These are phyloP conservation scores for Prasinococcaceae sp. DNA, from an alignment of 139 green algal genomes.

Conservation along the genomic window DNA sequence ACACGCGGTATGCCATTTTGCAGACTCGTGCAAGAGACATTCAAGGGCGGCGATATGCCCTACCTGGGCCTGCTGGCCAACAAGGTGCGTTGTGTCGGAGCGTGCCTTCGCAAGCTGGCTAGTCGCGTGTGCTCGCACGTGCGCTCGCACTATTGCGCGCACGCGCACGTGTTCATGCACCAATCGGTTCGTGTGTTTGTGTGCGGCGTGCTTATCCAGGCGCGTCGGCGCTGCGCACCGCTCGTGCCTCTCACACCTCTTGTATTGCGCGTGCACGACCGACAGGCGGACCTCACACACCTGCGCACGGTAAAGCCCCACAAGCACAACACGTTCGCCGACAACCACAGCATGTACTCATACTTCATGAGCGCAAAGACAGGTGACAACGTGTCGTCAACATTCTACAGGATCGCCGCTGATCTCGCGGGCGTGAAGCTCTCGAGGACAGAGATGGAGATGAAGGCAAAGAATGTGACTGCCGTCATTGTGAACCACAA, in stretches of 20 bases:
- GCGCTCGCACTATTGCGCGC: too few species aligned
- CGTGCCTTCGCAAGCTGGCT: too few species aligned
- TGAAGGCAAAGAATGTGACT: slow-evolving; percentile 1
- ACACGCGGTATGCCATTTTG: too few species aligned
- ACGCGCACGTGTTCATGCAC: too few species aligned
- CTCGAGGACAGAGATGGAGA: slow-evolving; percentile 6
- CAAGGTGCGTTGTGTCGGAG: too few species aligned
- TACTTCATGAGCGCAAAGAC: slow-evolving; percentile 13
- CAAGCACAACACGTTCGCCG: slow-evolving; percentile 16
- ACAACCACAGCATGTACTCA: slow-evolving; percentile 8
- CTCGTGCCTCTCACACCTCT: too few species aligned
- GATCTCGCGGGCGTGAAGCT: slow-evolving; percentile 12
- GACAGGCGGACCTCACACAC: slow-evolving; percentile 14
- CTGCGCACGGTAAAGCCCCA: slow-evolving; percentile 15
- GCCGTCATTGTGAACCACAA: slow-evolving; percentile 13
- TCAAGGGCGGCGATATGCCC: slow-evolving; percentile 3
- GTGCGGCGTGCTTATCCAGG: too few species aligned
- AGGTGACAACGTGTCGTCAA: slow-evolving; percentile 7
- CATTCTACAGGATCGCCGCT: slow-evolving; percentile 12
- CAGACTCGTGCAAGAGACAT: slow-evolving; percentile 4
- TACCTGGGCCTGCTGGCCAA: slow-evolving; percentile 12
- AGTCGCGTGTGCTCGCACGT: too few species aligned
- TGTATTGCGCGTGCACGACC: too few species aligned
- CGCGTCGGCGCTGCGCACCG: too few species aligned
- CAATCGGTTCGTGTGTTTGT: too few species aligned